Evolutionary conservation across 2,329 filamentous ascomycete species (phyloP), one percentile per base, ranked within the genome.

Genomic region (Calcarisporium arbuscula): DNA sequence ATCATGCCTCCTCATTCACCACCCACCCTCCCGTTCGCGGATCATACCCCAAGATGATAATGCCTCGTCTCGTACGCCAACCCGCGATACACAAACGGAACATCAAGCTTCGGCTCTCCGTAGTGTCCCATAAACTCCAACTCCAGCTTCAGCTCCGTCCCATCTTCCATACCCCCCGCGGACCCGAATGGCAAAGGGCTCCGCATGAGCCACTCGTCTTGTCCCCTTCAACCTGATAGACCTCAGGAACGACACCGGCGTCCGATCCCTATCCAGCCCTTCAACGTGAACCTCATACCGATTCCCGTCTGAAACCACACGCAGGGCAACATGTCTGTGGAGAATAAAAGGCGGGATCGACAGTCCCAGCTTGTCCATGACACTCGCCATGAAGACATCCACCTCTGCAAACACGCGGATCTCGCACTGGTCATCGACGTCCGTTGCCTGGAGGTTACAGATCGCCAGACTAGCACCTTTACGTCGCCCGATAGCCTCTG

Each of bases 61-160:
- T n/a, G n/a, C n/a, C n/a, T n/a, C n/a, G n/a, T n/a, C n/a, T n/a
- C n/a, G n/a, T n/a, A n/a, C n/a, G n/a, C n/a, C n/a, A n/a, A n/a
- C n/a, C n/a, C n/a, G n/a, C n/a, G n/a, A n/a, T n/a, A n/a, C n/a
- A n/a, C n/a, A n/a, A n/a, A n/a, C n/a, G n/a, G n/a, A n/a, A n/a
- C n/a, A n/a, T n/a, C n/a, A n/a, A n/a, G n/a, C n/a, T 60, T 61
- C 0, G 64, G 64, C 41, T 69, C 65, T 3, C 55, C 53, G 19
- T 68, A 69, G 33, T 69, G 56, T 0, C 66, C 64, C 61, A 69
- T 69, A 8, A 69, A 68, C 40, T 68, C 58, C 4, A 69, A 44
- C 16, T 63, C 57, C 1, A 68, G 43, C n/a, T 52, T 57, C 15
- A 65, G 32, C 4, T 47, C 19, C 4, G 44, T 41, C 0, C 46